Percentiles rank a stretch among this genome's conserved stretches.
Conservation (phyloP, 2,329 filamentous ascomycete genomes). For the Alternaria gansuensis region DNA sequence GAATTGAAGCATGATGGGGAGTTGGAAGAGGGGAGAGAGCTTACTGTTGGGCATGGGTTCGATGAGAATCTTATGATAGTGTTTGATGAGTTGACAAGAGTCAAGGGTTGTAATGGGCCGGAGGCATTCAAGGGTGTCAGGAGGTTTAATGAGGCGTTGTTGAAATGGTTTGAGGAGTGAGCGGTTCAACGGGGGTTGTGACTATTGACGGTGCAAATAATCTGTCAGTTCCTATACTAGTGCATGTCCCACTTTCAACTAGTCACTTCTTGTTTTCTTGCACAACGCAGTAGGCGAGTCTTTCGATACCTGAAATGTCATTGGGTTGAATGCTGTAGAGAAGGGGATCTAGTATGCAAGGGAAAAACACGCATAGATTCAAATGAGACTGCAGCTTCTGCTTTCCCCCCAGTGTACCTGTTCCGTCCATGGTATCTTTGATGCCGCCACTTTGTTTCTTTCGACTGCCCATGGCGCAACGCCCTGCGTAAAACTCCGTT, state of each 20-base stretch:
- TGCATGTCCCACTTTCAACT: not conserved
- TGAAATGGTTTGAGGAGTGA: constrained; percentile 20
- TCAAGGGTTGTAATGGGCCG: constrained; percentile 20
- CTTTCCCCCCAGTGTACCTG: not conserved
- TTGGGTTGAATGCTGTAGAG: not conserved
- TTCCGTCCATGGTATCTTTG: constrained; percentile 1
- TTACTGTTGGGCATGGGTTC: constrained; percentile 4
- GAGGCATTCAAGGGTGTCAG: constrained; percentile 19
- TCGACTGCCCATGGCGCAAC: not conserved
- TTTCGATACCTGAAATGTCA: not conserved
- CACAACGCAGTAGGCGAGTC: not conserved
- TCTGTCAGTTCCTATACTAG: not conserved
- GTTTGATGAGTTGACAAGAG: constrained; percentile 24
- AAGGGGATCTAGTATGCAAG: constrained; percentile 1
- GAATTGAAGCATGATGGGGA: constrained; percentile 6
- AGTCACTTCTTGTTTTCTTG: not conserved
- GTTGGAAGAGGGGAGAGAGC: not conserved
- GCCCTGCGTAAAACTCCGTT: not conserved
- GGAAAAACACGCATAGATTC: not conserved
- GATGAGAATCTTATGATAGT: constrained; percentile 20
- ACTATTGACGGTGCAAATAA: not conserved
- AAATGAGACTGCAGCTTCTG: not conserved
- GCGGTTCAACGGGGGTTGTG: not conserved
- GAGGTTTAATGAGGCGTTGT: constrained; percentile 20
- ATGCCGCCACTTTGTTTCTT: constrained; percentile 1